Percentiles rank a stretch among this genome's conserved stretches.
Evolutionary conservation across 1,284 basidiomycete species (phyloP).

Genomic region (Pseudozyma hubeiensis): DNA sequence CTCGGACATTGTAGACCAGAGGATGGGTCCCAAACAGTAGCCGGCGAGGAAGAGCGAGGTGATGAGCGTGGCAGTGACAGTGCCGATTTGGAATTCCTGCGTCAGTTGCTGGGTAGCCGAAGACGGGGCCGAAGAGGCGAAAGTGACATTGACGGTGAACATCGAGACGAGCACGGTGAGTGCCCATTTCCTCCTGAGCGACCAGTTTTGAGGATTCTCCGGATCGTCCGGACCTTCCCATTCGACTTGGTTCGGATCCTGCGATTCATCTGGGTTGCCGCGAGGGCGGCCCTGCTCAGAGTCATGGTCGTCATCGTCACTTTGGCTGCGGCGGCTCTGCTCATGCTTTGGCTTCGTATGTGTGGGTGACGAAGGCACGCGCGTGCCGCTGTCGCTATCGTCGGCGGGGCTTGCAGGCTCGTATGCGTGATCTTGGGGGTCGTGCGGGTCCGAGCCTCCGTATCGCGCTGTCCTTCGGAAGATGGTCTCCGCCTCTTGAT

Average conservation of each 20-base stretch:
- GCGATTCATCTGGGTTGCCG: constrained; percentile 33
- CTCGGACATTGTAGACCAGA: constrained; percentile 53
- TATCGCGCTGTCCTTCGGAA: constrained; percentile 31
- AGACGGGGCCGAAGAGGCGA: constrained; percentile 65
- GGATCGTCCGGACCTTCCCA: constrained; percentile 52
- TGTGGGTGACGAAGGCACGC: constrained; percentile 33
- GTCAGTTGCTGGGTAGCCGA: constrained; percentile 31
- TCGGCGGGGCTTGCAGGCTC: constrained; percentile 6
- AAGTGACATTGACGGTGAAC: constrained; percentile 62
- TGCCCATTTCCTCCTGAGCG: constrained; percentile 39
- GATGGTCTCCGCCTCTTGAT: constrained; percentile 30
- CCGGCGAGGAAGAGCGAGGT: constrained; percentile 64
- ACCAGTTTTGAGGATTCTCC: constrained; percentile 58
- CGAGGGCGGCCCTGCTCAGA: constrained; percentile 27
- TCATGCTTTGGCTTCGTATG: constrained; percentile 20
- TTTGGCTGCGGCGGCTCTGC: background rate
- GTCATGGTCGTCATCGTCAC: constrained; percentile 8
- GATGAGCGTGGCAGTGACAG: constrained; percentile 60
- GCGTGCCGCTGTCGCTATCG: constrained; percentile 18
- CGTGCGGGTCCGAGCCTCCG: constrained; percentile 34
- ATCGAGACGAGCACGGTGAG: constrained; percentile 50
- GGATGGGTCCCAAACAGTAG: constrained; percentile 52
- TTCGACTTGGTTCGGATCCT: constrained; percentile 36
- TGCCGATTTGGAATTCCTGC: constrained; percentile 35
- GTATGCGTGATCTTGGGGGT: constrained; percentile 30